Conservation (phyloP, 2,329 filamentous ascomycete species). For the Neofusicoccum sp. region DNA sequence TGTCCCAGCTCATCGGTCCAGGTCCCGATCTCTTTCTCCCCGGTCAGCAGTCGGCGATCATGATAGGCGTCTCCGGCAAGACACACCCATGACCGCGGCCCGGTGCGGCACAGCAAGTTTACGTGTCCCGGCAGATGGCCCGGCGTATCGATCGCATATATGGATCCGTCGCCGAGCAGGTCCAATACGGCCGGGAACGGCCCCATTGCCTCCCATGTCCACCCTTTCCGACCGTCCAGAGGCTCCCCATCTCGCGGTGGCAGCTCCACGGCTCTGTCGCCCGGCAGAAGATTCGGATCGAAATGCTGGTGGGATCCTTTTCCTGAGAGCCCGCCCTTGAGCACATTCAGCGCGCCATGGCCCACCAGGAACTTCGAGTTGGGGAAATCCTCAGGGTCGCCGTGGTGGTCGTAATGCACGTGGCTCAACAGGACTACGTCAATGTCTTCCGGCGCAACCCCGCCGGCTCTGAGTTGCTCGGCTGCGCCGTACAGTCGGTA, state of each 20-base stretch:
- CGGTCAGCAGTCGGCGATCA: slow-evolving; percentile 50
- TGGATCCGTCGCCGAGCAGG: slow-evolving; percentile 46
- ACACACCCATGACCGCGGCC: slow-evolving; percentile 44
- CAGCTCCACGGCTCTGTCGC: slow-evolving; percentile 44
- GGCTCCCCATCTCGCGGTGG: slow-evolving; percentile 24
- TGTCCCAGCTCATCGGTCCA: slow-evolving; percentile 49
- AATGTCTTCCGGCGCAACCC: slow-evolving; percentile 38
- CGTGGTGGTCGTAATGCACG: slow-evolving; percentile 46
- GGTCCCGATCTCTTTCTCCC: slow-evolving; percentile 52
- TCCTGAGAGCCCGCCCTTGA: slow-evolving; percentile 24
- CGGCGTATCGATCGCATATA: slow-evolving; percentile 51
- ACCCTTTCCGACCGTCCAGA: neutral
- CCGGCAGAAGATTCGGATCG: slow-evolving; percentile 43
- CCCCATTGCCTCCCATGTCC: slow-evolving; percentile 44
- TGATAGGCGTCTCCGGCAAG: slow-evolving; percentile 57
- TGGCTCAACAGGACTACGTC: slow-evolving; percentile 41
- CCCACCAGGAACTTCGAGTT: slow-evolving; percentile 42
- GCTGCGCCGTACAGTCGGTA: slow-evolving; percentile 39
- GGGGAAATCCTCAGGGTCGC: slow-evolving; percentile 39
- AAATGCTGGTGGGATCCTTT: slow-evolving; percentile 38
- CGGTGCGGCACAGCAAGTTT: slow-evolving; percentile 47
- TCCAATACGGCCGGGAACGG: slow-evolving; percentile 48
- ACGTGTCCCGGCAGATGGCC: slow-evolving; percentile 54
- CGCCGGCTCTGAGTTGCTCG: slow-evolving; percentile 36
- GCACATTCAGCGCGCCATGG: slow-evolving; percentile 29